phyloP scores from a whole-genome alignment of 1,139 yeast species.

The Sugiyamaella novakii region DNA sequence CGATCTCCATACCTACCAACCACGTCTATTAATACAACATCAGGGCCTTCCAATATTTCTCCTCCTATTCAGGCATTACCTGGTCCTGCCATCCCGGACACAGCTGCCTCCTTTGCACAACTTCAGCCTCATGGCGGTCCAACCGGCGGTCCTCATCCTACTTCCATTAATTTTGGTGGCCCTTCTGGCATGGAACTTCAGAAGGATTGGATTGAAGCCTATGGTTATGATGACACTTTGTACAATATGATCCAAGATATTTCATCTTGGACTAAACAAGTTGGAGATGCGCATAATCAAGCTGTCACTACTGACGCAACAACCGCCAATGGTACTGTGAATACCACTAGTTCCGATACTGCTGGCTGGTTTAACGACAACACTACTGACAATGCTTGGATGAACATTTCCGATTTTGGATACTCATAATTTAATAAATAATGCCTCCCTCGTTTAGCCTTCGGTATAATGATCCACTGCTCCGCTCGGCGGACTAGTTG shows the following conservation, averaged over 20 bases:
- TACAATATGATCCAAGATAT: conserved; percentile 62
- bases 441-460: background rate
- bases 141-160: background rate
- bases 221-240: conserved; percentile 51
- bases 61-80: background rate
- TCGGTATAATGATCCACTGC: no score
- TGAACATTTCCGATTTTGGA: conserved; percentile 30
- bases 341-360: conserved; percentile 17
- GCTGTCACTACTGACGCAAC: conserved; percentile 7
- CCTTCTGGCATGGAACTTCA: conserved; percentile 19
- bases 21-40: background rate
- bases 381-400: conserved; percentile 32
- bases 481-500: no score
- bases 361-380: conserved; percentile 28
- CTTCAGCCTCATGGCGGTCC: conserved; percentile 5
- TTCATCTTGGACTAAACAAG: conserved; percentile 54
- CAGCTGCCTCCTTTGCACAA: conserved; percentile 14
- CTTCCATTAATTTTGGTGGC: conserved; percentile 24
- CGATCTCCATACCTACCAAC: conserved; percentile 14
- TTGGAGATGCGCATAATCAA: conserved; percentile 21
- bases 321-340: conserved; percentile 5
- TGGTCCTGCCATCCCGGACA: conserved; percentile 17
- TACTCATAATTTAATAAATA: conserved; percentile 24
- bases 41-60: background rate
- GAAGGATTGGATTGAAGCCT: conserved; percentile 42